A percentile compares a stretch with the other conserved stretches of the same genome.
phyloP scores from a whole-genome alignment of 2,329 filamentous ascomycete species.

The Akanthomyces uredinophilus region DNA sequence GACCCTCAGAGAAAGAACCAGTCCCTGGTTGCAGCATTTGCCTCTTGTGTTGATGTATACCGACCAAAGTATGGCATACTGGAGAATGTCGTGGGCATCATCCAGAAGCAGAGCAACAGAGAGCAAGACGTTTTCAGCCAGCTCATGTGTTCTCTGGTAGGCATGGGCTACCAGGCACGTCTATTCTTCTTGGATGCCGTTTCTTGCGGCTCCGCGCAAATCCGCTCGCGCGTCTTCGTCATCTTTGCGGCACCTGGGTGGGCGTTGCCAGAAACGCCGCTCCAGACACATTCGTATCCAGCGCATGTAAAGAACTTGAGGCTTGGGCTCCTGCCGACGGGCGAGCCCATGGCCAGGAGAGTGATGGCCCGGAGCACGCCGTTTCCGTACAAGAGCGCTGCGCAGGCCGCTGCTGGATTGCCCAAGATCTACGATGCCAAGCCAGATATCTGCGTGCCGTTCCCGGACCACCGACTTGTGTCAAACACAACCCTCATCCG shows the following conservation, averaged over 20 bases:
- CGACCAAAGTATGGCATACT: constrained; percentile 69
- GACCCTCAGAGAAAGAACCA: constrained; percentile 60
- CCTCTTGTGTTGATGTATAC: constrained; percentile 68
- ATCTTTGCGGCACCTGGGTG: constrained; percentile 64
- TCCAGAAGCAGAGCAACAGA: constrained; percentile 39
- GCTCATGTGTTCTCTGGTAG: constrained; percentile 66
- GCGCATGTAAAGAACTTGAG: constrained; percentile 23
- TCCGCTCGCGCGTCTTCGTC: constrained; percentile 64
- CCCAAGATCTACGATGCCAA: constrained; percentile 58
- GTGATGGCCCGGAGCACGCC: constrained; percentile 41
- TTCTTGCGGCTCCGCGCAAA: constrained; percentile 61
- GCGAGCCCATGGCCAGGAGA: constrained; percentile 53
- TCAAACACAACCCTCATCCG: constrained; percentile 35
- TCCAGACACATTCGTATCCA: constrained; percentile 59
- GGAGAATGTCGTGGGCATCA: constrained; percentile 70
- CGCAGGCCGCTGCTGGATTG: constrained; percentile 53
- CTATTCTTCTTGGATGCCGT: constrained; percentile 66
- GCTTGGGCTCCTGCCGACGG: constrained; percentile 57
- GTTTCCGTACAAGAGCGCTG: constrained; percentile 52
- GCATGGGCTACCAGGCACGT: constrained; percentile 70
- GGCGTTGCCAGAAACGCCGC: constrained; percentile 49
- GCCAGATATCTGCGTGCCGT: constrained; percentile 55
- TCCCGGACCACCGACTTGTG: constrained; percentile 61
- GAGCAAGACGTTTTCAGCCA: constrained; percentile 66
- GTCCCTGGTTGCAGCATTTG: constrained; percentile 72